Conservation (phyloP, 2,329 filamentous ascomycete genomes). For the Monosporascus sp. region DNA sequence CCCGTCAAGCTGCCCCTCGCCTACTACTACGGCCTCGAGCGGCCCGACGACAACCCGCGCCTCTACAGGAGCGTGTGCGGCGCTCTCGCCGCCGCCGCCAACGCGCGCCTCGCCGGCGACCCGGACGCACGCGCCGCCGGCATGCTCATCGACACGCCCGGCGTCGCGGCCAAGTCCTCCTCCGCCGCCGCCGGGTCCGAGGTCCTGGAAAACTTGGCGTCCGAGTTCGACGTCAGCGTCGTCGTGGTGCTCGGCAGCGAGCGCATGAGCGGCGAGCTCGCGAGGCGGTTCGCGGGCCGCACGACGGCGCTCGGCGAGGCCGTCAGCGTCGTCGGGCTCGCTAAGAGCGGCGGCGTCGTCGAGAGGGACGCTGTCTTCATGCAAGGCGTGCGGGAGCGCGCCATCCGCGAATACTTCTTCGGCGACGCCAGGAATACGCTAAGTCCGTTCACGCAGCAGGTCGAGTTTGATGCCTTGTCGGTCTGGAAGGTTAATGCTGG, state of each 20-base stretch:
- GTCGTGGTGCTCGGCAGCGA: constrained; percentile 80
- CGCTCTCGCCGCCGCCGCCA: constrained; percentile 72
- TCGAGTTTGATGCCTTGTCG: constrained; percentile 69
- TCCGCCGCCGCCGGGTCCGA: constrained; percentile 67
- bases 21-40: constrained; percentile 77
- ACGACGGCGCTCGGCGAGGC: constrained; percentile 57
- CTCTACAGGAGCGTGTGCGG: constrained; percentile 72
- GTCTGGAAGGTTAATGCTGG: constrained; percentile 67
- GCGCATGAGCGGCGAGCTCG: constrained; percentile 68
- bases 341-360: constrained; percentile 81
- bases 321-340: constrained; percentile 71
- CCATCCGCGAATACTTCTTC: constrained; percentile 93
- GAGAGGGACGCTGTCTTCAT: constrained; percentile 70
- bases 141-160: constrained; percentile 80
- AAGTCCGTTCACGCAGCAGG: constrained; percentile 80
- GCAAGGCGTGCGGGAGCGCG: constrained; percentile 66
- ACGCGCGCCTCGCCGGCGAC: constrained; percentile 73
- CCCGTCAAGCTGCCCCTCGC: constrained; percentile 90
- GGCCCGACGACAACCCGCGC: constrained; percentile 65
- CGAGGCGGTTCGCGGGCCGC: constrained; percentile 58
- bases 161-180: constrained; percentile 53
- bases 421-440: constrained; percentile 72
- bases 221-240: constrained; percentile 63
- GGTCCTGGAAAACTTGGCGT: constrained; percentile 69
- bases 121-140: constrained; percentile 65